Evolutionary conservation across 2,329 filamentous ascomycete genomes (phyloP), one percentile per base, ranked within the genome.

Genomic region (Allantophomopsis cytisporea): DNA sequence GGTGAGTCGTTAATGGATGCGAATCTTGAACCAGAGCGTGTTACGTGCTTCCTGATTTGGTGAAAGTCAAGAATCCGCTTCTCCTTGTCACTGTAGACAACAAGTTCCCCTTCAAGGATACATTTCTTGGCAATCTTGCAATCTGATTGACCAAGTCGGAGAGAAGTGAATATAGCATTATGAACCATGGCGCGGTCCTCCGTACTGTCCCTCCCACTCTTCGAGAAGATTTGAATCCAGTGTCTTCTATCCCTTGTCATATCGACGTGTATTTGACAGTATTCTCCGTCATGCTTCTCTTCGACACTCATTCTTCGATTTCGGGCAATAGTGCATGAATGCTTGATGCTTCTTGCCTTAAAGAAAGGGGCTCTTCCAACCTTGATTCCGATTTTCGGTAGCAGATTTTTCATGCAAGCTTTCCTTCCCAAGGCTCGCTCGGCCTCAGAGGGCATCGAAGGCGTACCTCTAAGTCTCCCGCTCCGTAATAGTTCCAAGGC

Each of bases 151-250:
- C 15, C 28, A 11, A 36, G 15, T 13, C 33, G 13, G 3, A 36
- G 35, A 37, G 34, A 37, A 11, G 17, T n/a, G 3, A 12, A 5
- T 12, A 37, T 35, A 16, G 20, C 18, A 15, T 10, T 53, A 45
- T 83, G 76, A 16, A 93, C 57, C 1, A 63, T 65, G 10, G 57
- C 49, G 28, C 82, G 72, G 55, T 94, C 87, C 38, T 62, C 54
- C 0, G 86, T 94, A 35, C 86, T 89, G 47, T 94, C 84, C 54
- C 91, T 93, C 42, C 87, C 85, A 50, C 85, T 91, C 55, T 94
- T 95, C 8, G 86, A 93, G 54, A 91, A 94, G 21, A 94, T 89
- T 45, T 81, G 79, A 20, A 94, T 75, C 1, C 42, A 54, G 36
- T 12, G 41, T 8, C 6, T 10, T 14, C 15, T 14, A 7, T 14